Base-by-base conservation (phyloP, 2,329 filamentous ascomycete species). In the Aspergillus sojae region DNA sequence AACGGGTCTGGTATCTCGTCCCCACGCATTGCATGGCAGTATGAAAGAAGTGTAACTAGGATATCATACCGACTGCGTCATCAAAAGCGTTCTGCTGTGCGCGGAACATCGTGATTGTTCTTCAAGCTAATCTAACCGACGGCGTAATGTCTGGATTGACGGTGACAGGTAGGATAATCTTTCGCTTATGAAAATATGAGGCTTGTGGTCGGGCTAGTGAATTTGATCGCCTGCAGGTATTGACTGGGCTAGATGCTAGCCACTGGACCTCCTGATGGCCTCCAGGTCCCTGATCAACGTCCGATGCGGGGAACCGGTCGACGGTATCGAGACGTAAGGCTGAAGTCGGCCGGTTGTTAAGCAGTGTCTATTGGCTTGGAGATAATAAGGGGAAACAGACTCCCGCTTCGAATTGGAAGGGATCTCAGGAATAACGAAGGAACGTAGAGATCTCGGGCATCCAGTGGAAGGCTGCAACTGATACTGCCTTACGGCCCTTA, bases 51-150 rank as follows among this genome's bases (percentile, higher is more conserved):
- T 19, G 30, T 19, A 60, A 10, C 46, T 9, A 34, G 80, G 19
- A 14, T 19, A 14, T 30, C 85, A 75, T 81, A 89, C 87, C 87
- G 77, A 91, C 87, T 70, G 86, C 86, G 73, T 91, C 89, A 77
- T 91, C 89, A 71, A 91, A 91, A 54, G 86, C 83, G 78, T 91
- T 90, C 75, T 88, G 85, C 78, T 89, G 84, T 58, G 84, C 81
- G 71, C 85, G 84, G 78, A 87, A 87, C 85, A 87, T 87, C 65
- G 65, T 69, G 57, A 65, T 43, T 60, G 53, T 65, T 58, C 61
- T 62, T 67, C 52, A 60, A 59, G 58, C 36, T 34, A 58, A 52
- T 36, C 43, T 21, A 52, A 39, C 26, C 23, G 12, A 36, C 30
- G 12, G 52, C 30, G 30, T 36, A n/a, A 19, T 21, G 30, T 11